phyloP scores from a whole-genome alignment of 305 asterid species.

The Solanum hybrid region DNA sequence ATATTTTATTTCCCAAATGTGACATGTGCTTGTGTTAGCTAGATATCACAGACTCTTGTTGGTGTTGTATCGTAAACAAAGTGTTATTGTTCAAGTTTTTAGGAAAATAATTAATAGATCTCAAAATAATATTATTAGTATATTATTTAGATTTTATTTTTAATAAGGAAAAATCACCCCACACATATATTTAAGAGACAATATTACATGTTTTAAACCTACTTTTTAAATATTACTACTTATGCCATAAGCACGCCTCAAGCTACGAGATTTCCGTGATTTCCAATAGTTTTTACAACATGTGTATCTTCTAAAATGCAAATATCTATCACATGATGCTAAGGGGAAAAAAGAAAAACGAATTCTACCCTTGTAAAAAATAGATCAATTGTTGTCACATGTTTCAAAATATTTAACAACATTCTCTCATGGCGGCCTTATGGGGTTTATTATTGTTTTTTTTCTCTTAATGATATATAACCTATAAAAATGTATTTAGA shows the following conservation, averaged over 20 bases:
- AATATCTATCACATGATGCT: not conserved
- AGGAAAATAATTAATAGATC: not conserved
- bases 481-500: not conserved
- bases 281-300: no score
- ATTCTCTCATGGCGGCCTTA: not conserved
- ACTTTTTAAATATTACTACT: no score
- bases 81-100: not conserved
- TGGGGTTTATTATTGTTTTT: not conserved
- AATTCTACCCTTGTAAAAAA: not conserved
- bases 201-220: no score
- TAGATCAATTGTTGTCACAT: not conserved
- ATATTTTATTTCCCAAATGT: no score
- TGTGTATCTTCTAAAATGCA: not conserved
- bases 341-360: not conserved
- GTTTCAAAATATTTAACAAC: not conserved
- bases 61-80: not conserved
- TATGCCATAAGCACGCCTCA: no score
- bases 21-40: no score
- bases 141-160: no score
- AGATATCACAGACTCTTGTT: no score
- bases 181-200: no score
- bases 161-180: no score
- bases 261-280: no score
- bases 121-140: not conserved
- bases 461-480: not conserved